These are phyloP conservation scores for Kickxella alabastrina DNA, from an alignment of 192 early-diverging fungal species.

Conservation along the genomic window DNA sequence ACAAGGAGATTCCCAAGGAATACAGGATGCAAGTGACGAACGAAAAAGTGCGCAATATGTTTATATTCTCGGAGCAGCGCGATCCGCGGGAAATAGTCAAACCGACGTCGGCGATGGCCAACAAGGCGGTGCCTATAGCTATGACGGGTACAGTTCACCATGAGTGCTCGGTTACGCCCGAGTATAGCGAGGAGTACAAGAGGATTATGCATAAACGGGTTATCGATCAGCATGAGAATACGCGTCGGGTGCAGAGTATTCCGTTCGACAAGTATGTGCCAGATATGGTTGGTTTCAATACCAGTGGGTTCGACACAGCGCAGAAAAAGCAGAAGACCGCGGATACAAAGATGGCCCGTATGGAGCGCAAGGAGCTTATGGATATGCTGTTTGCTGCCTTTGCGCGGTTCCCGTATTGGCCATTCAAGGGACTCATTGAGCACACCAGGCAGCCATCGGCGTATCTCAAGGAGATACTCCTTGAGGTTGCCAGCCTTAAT, in stretches of 20 bases:
- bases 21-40: slow-evolving; percentile 75
- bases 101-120: slow-evolving; percentile 38
- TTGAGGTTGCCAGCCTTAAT: slow-evolving; percentile 74
- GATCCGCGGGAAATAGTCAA: slow-evolving; percentile 41
- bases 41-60: slow-evolving; percentile 66
- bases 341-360: slow-evolving; percentile 76
- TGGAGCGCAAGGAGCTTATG: slow-evolving; percentile 81
- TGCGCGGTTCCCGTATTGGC: slow-evolving; percentile 76
- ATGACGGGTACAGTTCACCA: slow-evolving; percentile 68
- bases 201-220: slow-evolving; percentile 66
- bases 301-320: slow-evolving; percentile 35
- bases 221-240: slow-evolving; percentile 48
- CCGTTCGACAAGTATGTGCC: slow-evolving; percentile 40
- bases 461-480: slow-evolving; percentile 81
- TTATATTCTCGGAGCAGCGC: slow-evolving; percentile 68
- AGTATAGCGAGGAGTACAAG: slow-evolving; percentile 57
- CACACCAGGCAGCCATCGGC: slow-evolving; percentile 73
- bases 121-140: slow-evolving; percentile 53
- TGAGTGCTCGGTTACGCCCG: slow-evolving; percentile 65
- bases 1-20: slow-evolving; percentile 70
- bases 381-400: slow-evolving; percentile 79
- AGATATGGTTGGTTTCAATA: slow-evolving; percentile 40
- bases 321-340: slow-evolving; percentile 48
- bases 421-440: slow-evolving; percentile 79
- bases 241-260: slow-evolving; percentile 18